These are phyloP conservation scores for Laguncularia racemosa DNA, from an alignment of 345 rosid genomes.

Conservation along the genomic window DNA sequence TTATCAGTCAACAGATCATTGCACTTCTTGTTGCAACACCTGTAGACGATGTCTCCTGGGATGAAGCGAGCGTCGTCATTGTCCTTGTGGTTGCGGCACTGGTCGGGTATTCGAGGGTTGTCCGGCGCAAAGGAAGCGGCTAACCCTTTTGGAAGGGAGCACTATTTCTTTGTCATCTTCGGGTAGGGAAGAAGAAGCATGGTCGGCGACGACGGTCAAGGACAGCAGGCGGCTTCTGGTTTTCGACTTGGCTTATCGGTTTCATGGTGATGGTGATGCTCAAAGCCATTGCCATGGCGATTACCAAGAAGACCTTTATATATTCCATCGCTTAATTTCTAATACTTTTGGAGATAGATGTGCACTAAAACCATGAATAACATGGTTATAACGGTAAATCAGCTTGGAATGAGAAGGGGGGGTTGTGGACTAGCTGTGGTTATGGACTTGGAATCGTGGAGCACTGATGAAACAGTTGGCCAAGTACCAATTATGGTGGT, in stretches of 20 bases:
- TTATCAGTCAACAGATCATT: slow-evolving; percentile 32
- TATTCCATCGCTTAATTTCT: slow-evolving; percentile 31
- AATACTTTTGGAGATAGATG: slow-evolving; percentile 23
- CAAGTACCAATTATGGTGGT: slow-evolving; percentile 27
- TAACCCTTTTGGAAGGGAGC: slow-evolving; percentile 26
- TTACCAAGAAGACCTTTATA: slow-evolving; percentile 27
- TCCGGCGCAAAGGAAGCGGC: slow-evolving; percentile 49
- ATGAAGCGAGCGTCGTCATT: slow-evolving; percentile 23
- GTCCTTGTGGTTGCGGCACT: slow-evolving; percentile 47
- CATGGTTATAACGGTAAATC: slow-evolving; percentile 30
- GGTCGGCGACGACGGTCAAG: too few relatives aligned
- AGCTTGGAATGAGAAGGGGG: slow-evolving; percentile 15
- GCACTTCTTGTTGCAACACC: slow-evolving; percentile 86
- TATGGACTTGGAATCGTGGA: background rate
- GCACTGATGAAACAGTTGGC: slow-evolving; percentile 27
- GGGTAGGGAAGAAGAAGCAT: background rate
- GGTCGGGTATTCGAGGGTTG: slow-evolving; percentile 69
- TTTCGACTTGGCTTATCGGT: slow-evolving; percentile 1
- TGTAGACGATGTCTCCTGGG: slow-evolving; percentile 20
- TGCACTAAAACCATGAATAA: slow-evolving; percentile 39
- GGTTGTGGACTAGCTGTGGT: background rate
- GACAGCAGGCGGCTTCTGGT: slow-evolving; percentile 3
- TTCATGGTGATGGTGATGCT: slow-evolving; percentile 28
- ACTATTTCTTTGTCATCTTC: slow-evolving; percentile 1
- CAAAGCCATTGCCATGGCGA: slow-evolving; percentile 39